These are phyloP conservation scores for Bromus sterilis DNA, from an alignment of 176 grass and related monocot species.

Conservation along the genomic window DNA sequence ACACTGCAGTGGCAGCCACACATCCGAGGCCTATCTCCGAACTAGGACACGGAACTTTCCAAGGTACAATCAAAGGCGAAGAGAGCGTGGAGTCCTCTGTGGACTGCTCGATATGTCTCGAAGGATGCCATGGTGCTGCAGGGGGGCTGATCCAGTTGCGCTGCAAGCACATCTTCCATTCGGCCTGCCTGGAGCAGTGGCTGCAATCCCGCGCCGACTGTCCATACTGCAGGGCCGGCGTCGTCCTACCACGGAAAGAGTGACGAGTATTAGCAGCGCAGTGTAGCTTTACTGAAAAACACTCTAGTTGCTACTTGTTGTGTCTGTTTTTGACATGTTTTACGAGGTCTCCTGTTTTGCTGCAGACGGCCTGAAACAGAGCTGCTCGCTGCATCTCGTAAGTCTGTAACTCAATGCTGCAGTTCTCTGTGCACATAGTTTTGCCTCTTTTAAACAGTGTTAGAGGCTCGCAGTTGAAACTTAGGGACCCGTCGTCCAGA, in stretches of 20 bases:
- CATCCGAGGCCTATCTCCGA: neutral
- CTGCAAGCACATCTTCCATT: conserved; percentile 45
- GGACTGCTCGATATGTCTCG: conserved; percentile 42
- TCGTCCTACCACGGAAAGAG: neutral
- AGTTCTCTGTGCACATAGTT: neutral
- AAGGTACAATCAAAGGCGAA: neutral
- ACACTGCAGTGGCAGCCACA: neutral
- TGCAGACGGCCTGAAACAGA: neutral
- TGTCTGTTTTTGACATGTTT: neutral
- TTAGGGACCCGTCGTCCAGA: too few relatives aligned
- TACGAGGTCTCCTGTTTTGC: neutral
- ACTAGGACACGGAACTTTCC: neutral
- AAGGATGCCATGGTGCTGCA: conserved; percentile 13
- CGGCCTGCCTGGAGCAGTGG: conserved; percentile 30
- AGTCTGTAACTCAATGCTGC: neutral
- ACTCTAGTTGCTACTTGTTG: neutral
- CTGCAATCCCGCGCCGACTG: conserved; percentile 27
- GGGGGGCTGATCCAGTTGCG: conserved; percentile 11
- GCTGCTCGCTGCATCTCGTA: neutral
- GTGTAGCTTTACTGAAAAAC: neutral
- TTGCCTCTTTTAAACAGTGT: too few relatives aligned
- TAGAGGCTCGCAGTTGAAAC: too few relatives aligned
- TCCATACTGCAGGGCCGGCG: conserved; percentile 26
- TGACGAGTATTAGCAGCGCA: neutral
- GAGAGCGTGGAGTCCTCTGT: neutral